phyloP scores from a whole-genome alignment of 78 protist genomes.

The Polysphondylium violaceum region DNA sequence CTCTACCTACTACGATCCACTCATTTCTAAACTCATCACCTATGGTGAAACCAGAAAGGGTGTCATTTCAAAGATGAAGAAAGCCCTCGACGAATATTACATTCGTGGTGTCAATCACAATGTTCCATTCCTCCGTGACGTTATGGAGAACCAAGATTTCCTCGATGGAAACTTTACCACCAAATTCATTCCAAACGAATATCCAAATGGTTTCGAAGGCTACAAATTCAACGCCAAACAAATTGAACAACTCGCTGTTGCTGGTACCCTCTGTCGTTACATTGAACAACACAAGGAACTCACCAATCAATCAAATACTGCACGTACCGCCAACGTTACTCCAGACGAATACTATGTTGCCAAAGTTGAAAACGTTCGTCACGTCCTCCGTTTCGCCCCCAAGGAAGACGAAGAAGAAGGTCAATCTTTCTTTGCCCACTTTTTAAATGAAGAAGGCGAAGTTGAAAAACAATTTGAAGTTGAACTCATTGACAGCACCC shows the following conservation, averaged over 20 bases:
- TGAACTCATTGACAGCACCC: not conserved
- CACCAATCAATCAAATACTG: conserved; percentile 19
- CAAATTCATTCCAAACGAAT: conserved; percentile 90
- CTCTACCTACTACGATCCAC: conserved; percentile 97
- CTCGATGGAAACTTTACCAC: conserved; percentile 90
- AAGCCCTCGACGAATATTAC: conserved; percentile 93
- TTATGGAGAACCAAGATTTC: conserved; percentile 90
- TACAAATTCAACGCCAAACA: conserved; percentile 68
- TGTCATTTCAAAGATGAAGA: conserved; percentile 34
- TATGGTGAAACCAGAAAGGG: conserved; percentile 82
- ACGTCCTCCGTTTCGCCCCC: conserved; percentile 10
- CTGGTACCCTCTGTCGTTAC: conserved; percentile 29
- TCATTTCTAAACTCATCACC: conserved; percentile 96
- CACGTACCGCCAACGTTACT: not conserved
- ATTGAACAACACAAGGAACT: conserved; percentile 51
- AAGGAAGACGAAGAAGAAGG: not conserved
- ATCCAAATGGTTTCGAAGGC: conserved; percentile 94
- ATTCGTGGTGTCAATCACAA: conserved; percentile 95
- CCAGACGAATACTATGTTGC: conserved; percentile 47
- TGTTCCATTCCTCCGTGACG: conserved; percentile 91
- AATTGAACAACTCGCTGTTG: conserved; percentile 35
- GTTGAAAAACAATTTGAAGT: conserved; percentile 26
- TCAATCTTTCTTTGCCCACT: conserved; percentile 3
- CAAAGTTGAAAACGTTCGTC: conserved; percentile 30
- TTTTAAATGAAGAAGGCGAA: conserved; percentile 34